Evolutionary conservation across 2,329 filamentous ascomycete species (phyloP).

Genomic region (Aspergillus sp.): DNA sequence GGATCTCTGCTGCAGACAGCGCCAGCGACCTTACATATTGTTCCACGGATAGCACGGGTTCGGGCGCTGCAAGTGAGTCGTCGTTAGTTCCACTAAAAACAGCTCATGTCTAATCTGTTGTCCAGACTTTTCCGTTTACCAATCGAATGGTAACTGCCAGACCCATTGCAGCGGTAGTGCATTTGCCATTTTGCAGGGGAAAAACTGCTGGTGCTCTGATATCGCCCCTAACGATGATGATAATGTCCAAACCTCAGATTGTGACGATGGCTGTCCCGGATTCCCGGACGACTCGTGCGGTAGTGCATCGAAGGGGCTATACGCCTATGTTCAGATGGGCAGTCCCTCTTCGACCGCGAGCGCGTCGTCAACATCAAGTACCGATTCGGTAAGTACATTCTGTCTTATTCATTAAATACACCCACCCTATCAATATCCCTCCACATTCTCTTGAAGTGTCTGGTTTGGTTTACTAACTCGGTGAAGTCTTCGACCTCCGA

Average conservation of each 20-base stretch:
- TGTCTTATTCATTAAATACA: not conserved
- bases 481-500: not conserved
- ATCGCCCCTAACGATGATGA: conserved; percentile 41
- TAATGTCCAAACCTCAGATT: conserved; percentile 31
- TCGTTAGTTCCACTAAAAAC: not conserved
- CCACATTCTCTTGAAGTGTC: not conserved
- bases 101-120: conserved; percentile 4
- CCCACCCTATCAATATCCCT: not conserved
- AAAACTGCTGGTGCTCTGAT: conserved; percentile 52
- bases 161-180: conserved; percentile 44
- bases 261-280: conserved; percentile 46
- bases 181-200: conserved; percentile 47
- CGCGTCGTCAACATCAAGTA: conserved; percentile 11
- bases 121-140: conserved; percentile 37
- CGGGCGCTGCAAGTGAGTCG: conserved; percentile 36
- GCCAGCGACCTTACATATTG: conserved; percentile 38
- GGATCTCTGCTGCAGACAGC: not conserved
- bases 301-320: conserved; percentile 38
- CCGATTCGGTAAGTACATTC: conserved; percentile 20
- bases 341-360: conserved; percentile 34
- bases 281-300: conserved; percentile 49
- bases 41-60: conserved; percentile 47
- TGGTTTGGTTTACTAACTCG: not conserved
- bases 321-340: conserved; percentile 43
- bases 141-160: conserved; percentile 48